phyloP scores from a whole-genome alignment of 2,329 filamentous ascomycete genomes.

The Fusarium ramigenum region DNA sequence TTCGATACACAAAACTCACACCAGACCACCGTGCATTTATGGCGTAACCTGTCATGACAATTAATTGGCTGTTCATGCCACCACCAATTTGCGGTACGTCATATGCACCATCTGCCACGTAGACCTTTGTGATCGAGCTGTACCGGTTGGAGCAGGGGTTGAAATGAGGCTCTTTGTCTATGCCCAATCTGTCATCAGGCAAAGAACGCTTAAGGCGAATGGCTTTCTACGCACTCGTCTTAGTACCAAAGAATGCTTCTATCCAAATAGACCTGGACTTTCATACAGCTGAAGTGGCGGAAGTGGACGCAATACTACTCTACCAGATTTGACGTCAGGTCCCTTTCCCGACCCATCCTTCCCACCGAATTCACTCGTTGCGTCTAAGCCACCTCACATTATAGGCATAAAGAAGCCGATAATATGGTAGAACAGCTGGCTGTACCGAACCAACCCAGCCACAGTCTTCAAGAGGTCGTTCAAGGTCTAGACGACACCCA shows the following conservation, averaged over 20 bases:
- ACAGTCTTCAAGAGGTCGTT: neutral
- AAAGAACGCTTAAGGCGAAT: fast-evolving
- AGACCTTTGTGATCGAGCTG: neutral
- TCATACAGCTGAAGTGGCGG: neutral
- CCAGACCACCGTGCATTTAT: fast-evolving
- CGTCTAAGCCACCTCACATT: fast-evolving
- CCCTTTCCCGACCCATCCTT: fast-evolving
- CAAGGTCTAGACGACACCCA: neutral
- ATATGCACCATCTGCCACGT: neutral
- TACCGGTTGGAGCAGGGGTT: neutral
- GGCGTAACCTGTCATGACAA: fast-evolving
- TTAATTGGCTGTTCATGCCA: neutral
- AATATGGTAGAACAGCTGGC: neutral
- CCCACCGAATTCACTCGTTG: fast-evolving
- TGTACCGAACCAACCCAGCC: neutral
- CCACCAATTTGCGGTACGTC: neutral
- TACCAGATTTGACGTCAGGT: fast-evolving
- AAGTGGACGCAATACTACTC: neutral
- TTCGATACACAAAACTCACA: neutral
- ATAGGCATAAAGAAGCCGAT: too few relatives aligned
- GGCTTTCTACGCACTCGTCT: fast-evolving
- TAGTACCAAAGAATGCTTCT: fast-evolving
- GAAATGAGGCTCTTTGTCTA: neutral
- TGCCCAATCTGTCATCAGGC: neutral
- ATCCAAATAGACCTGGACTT: fast-evolving